Evolutionary conservation across 495 filamentous ascomycete species (phyloP).

Genomic region (Parachaetomium inaequale): DNA sequence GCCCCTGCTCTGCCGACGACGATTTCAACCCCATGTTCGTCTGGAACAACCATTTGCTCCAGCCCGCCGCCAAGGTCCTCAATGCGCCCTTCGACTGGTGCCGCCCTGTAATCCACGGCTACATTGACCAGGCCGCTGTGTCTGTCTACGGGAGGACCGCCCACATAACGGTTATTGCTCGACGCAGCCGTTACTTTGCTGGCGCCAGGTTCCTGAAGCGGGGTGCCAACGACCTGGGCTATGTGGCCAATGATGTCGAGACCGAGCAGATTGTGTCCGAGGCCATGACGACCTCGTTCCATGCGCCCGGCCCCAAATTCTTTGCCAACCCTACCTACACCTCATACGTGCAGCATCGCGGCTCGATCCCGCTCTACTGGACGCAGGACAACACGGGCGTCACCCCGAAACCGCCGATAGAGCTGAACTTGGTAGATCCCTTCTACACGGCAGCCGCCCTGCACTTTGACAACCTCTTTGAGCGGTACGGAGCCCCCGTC

Average conservation of each 20-base stretch:
- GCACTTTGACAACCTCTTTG: constrained; percentile 95
- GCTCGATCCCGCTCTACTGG: constrained; percentile 96
- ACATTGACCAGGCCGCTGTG: constrained; percentile 85
- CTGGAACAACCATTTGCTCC: constrained; percentile 89
- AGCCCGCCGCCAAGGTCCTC: constrained; percentile 65
- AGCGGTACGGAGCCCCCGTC: constrained; percentile 86
- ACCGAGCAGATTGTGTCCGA: constrained; percentile 98
- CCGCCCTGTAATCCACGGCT: constrained; percentile 91
- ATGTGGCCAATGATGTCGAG: constrained; percentile 99
- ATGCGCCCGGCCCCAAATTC: constrained; percentile 79
- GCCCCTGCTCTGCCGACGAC: constrained; percentile 51
- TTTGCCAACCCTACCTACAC: constrained; percentile 89
- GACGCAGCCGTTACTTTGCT: constrained; percentile 89
- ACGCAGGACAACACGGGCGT: constrained; percentile 96
- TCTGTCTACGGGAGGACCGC: constrained; percentile 79
- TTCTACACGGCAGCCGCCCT: constrained; percentile 95
- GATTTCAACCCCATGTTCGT: constrained; percentile 95
- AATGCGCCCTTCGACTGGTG: constrained; percentile 92
- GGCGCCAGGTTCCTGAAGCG: constrained; percentile 93
- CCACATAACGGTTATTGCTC: constrained; percentile 89
- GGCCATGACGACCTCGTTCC: constrained; percentile 88
- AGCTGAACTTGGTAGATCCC: constrained; percentile 88
- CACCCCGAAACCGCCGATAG: constrained; percentile 91
- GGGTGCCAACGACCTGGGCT: constrained; percentile 91
- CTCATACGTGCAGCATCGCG: constrained; percentile 93